Percentiles rank a stretch among this genome's conserved stretches.
Conservation (phyloP, 805 yeast species). For the Kazachstania martiniae region DNA sequence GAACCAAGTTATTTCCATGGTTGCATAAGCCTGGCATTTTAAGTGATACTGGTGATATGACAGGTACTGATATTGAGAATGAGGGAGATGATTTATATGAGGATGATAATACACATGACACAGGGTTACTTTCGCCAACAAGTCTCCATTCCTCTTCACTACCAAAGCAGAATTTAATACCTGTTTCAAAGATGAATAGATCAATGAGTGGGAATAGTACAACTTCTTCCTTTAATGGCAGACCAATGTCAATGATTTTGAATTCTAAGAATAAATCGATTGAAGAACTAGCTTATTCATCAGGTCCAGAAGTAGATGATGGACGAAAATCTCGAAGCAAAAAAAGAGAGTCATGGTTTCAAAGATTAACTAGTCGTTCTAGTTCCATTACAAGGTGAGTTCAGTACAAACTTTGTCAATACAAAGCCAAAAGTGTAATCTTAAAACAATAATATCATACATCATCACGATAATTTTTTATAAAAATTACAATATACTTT, state of each 20-base stretch:
- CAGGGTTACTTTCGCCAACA: slow-evolving; percentile 3
- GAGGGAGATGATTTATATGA: slow-evolving; percentile 21
- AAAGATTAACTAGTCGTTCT: slow-evolving; percentile 32
- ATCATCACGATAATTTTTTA: too few species aligned
- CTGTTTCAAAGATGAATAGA: slow-evolving; percentile 12
- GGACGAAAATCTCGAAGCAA: slow-evolving; percentile 16
- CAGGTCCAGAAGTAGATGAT: slow-evolving; percentile 3
- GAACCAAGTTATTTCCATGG: slow-evolving; percentile 23
- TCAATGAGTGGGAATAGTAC: slow-evolving; percentile 17
- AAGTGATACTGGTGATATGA: slow-evolving; percentile 23
- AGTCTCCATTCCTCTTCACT: neutral
- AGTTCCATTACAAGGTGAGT: slow-evolving; percentile 5
- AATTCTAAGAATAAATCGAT: slow-evolving; percentile 12
- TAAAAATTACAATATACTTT: too few species aligned
- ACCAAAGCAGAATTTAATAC: slow-evolving; percentile 1
- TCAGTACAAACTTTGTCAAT: neutral
- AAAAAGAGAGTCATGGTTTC: slow-evolving; percentile 36
- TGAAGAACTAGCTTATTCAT: slow-evolving; percentile 12
- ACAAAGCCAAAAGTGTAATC: too few species aligned
- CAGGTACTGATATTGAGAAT: slow-evolving; percentile 23
- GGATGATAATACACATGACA: slow-evolving; percentile 11
- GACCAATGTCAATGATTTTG: slow-evolving; percentile 16
- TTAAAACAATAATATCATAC: too few species aligned
- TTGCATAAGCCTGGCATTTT: slow-evolving; percentile 21
- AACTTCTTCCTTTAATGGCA: slow-evolving; percentile 9